phyloP scores from a whole-genome alignment of 2,329 filamentous ascomycete species.

The Bipolaris victoriae region DNA sequence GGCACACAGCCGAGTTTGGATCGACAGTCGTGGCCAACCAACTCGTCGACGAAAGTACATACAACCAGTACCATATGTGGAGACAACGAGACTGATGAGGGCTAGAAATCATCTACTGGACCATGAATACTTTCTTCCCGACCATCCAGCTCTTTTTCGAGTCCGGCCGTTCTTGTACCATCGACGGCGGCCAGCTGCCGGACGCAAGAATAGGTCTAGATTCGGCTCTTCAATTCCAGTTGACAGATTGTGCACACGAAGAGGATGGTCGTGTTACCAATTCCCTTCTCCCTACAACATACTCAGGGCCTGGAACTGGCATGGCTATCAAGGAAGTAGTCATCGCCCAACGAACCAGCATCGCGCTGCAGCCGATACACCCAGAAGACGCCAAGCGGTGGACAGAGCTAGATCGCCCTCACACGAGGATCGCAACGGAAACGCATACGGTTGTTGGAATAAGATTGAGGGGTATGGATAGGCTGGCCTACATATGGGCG shows the following conservation, averaged over 20 bases:
- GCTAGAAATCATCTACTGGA: slow-evolving; percentile 36
- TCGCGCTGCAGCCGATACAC: slow-evolving; percentile 18
- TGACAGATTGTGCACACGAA: slow-evolving; percentile 38
- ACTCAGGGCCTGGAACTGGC: slow-evolving; percentile 9
- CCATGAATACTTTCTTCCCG: slow-evolving; percentile 38
- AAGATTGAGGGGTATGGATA: slow-evolving; percentile 34
- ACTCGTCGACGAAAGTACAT: slow-evolving; percentile 1
- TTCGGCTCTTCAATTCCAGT: slow-evolving; percentile 31
- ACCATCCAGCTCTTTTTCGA: slow-evolving; percentile 41
- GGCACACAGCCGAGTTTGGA: slow-evolving; percentile 22
- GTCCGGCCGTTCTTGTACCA: slow-evolving; percentile 36
- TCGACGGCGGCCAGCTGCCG: slow-evolving; percentile 25
- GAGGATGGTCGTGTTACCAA: slow-evolving; percentile 31
- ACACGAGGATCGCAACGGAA: slow-evolving; percentile 21
- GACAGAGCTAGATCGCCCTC: background rate
- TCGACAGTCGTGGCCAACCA: background rate
- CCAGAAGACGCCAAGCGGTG: background rate
- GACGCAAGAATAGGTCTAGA: slow-evolving; percentile 32
- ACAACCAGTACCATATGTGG: background rate
- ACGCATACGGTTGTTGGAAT: slow-evolving; percentile 34
- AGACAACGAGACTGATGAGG: background rate
- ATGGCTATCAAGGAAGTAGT: slow-evolving; percentile 30
- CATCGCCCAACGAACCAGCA: slow-evolving; percentile 31
- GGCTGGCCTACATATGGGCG: slow-evolving; percentile 34
- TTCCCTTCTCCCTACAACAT: slow-evolving; percentile 24